Base-by-base conservation (phyloP, 2,329 filamentous ascomycete genomes). In the Talaromyces sp. region DNA sequence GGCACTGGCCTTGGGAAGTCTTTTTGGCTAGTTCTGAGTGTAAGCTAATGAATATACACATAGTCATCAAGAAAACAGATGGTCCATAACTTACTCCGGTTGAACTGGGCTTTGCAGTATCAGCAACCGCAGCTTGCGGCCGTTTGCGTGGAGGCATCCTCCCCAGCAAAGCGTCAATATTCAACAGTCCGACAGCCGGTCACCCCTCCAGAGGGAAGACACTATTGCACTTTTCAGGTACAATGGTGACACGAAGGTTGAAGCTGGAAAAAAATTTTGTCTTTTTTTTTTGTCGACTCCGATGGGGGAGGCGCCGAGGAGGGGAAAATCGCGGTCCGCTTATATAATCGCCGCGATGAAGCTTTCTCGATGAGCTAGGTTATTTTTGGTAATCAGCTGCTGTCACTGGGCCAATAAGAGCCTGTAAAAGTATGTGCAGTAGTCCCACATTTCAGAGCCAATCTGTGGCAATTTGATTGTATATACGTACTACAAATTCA, bases 101-200 rank as follows among this genome's bases (percentile, higher is more conserved):
- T 62, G 69, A 66, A 58, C 66, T 64, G 54, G 68, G 43, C 12
- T 46, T 46, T 46, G 43, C 65, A 57, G 66, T 64, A 61, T 52
- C 64, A 60, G 46, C 66, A 65, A 43, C 66, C 58, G 68, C 66
- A 59, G 70, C 64, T 65, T 72, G 70, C 53, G 69, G 67, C 67
- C 69, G 72, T 66, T 66, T 72, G 63, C 72, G 72, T 61, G 74
- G 74, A 63, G 74, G 72, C 74, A 77, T 76, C 59, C 64, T 52
- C 56, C 60, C 9, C 62, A 60, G 50, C 32, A 26, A 48, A 24
- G 21, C 9, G 43, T 19, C 9, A 46, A 46, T 21, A 46, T 46
- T 21, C 21, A 9, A 24, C 43, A 46, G 43, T 11, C 21, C 9
- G 19, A 4, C 43, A 26, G 10, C 43, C 24, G 10, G 62, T 54